These are phyloP conservation scores for Paraglomus brasilianum DNA, from an alignment of 192 early-diverging fungal species.

Conservation along the genomic window DNA sequence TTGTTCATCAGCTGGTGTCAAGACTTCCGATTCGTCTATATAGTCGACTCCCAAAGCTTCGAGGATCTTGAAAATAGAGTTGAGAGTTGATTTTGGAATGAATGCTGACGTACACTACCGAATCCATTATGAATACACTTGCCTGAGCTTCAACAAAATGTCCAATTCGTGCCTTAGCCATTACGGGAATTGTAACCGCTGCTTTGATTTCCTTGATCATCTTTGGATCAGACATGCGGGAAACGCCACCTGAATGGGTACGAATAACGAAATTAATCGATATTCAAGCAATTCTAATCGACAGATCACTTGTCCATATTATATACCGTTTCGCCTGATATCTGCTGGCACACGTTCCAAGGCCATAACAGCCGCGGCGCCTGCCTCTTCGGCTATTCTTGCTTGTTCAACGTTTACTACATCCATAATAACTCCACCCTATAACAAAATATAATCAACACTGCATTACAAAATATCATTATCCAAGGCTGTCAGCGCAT, in stretches of 20 bases:
- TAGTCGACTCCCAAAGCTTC: slow-evolving; percentile 89
- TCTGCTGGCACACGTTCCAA: slow-evolving; percentile 98
- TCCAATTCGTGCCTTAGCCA: slow-evolving; percentile 98
- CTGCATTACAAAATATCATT: no score
- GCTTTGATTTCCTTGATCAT: slow-evolving; percentile 96
- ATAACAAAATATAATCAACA: slow-evolving; percentile 7
- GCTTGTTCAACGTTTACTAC: slow-evolving; percentile 98
- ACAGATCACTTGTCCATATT: slow-evolving; percentile 10
- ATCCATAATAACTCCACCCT: slow-evolving; percentile 99
- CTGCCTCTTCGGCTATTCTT: slow-evolving; percentile 94
- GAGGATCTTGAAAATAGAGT: slow-evolving; percentile 63
- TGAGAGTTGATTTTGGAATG: not conserved
- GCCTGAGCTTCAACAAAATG: slow-evolving; percentile 98
- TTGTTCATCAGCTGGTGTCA: slow-evolving; percentile 93
- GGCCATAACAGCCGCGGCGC: slow-evolving; percentile 97
- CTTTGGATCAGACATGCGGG: slow-evolving; percentile 97
- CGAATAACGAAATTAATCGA: not conserved
- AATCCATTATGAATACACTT: slow-evolving; percentile 16
- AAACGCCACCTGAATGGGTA: slow-evolving; percentile 69
- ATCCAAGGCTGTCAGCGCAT: slow-evolving; percentile 4
- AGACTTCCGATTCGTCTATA: slow-evolving; percentile 97
- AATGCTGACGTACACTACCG: not conserved
- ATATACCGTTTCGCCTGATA: slow-evolving; percentile 89
- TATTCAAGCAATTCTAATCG: not conserved
- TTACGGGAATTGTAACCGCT: slow-evolving; percentile 97